Conservation (phyloP, 2,329 filamentous ascomycete genomes). For the Trichoderma simmonsii region DNA sequence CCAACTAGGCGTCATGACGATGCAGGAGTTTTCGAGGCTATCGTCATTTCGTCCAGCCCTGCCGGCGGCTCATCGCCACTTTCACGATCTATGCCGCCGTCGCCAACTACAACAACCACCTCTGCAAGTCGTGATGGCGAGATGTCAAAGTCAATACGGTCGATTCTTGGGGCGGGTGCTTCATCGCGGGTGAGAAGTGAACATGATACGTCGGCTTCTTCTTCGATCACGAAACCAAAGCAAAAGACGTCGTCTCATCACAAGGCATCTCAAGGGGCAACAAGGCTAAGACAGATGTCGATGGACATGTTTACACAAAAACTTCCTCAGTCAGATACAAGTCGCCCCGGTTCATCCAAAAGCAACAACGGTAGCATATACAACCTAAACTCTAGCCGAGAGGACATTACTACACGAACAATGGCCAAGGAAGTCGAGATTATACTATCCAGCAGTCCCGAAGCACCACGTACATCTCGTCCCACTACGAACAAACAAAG, state of each 20-base stretch:
- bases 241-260: background rate
- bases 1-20: slow-evolving; percentile 36
- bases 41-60: slow-evolving; percentile 47
- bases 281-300: slow-evolving; percentile 33
- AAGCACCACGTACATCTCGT: background rate
- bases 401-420: background rate
- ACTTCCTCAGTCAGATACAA: background rate
- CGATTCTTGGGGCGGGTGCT: slow-evolving; percentile 24
- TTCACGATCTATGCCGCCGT: slow-evolving; percentile 26
- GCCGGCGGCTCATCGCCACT: slow-evolving; percentile 29
- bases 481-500: background rate
- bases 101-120: slow-evolving; percentile 18
- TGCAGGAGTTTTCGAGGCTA: slow-evolving; percentile 34
- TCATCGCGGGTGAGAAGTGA: slow-evolving; percentile 24
- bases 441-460: background rate
- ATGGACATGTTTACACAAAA: slow-evolving; percentile 30
- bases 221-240: background rate
- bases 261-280: slow-evolving; percentile 14
- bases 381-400: background rate
- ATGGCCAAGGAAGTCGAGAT: slow-evolving; percentile 22
- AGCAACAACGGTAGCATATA: background rate
- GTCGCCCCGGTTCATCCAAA: background rate
- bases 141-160: slow-evolving; percentile 27
- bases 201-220: background rate
- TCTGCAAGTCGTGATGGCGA: slow-evolving; percentile 19